Evolutionary conservation across 768 basidiomycete species (phyloP).

Genomic region (Pleurotus giganteus): DNA sequence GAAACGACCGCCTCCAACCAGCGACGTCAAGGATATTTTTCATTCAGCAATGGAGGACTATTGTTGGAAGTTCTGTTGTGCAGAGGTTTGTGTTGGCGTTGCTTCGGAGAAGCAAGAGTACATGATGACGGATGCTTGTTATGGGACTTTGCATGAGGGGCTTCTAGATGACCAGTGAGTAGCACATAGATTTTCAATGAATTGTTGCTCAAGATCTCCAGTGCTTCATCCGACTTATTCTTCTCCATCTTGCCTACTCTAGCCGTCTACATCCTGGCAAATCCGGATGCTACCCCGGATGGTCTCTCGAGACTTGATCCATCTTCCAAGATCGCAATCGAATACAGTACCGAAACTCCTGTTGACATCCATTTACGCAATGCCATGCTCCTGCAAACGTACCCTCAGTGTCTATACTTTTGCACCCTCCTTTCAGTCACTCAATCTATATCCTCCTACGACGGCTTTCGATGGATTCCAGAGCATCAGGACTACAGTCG

Average conservation of each 20-base stretch:
- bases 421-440: conserved; percentile 50
- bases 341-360: conserved; percentile 48
- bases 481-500: conserved; percentile 55
- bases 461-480: conserved; percentile 55
- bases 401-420: conserved; percentile 49
- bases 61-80: conserved; percentile 47
- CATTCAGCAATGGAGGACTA: conserved; percentile 34
- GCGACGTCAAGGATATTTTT: background rate
- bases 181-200: background rate
- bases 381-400: conserved; percentile 53
- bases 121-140: conserved; percentile 52
- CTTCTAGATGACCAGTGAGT: conserved; percentile 42
- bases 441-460: conserved; percentile 52
- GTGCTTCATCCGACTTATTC: conserved; percentile 47
- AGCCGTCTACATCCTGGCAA: conserved; percentile 51
- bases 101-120: conserved; percentile 56
- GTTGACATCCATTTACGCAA: conserved; percentile 62
- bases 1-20: background rate
- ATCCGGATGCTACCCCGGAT: conserved; percentile 18
- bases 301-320: conserved; percentile 13
- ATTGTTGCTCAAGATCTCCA: background rate
- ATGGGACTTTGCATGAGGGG: conserved; percentile 50
- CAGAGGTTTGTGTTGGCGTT: conserved; percentile 54
- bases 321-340: conserved; percentile 32
- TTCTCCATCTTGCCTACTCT: conserved; percentile 56